Evolutionary conservation across 1,284 basidiomycete species (phyloP).

Genomic region (Marasmius sp.): DNA sequence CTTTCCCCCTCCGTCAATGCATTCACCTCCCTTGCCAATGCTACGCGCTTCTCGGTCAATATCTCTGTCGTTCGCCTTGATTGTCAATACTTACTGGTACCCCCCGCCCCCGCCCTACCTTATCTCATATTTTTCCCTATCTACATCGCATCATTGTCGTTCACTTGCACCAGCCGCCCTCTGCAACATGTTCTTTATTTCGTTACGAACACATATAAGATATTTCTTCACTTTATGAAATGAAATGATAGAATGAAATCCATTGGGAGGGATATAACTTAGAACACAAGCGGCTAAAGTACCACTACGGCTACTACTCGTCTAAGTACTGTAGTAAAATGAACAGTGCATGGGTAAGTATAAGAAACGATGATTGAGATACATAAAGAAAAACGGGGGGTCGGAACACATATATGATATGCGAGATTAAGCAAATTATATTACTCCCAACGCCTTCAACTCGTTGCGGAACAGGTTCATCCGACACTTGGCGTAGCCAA

Average conservation of each 20-base stretch:
- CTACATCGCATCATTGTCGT: conserved; percentile 48
- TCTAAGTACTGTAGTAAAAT: not conserved
- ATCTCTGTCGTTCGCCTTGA: conserved; percentile 31
- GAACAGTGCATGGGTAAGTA: not conserved
- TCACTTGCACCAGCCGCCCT: conserved; percentile 13
- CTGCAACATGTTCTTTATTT: conserved; percentile 51
- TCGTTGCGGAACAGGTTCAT: conserved; percentile 63
- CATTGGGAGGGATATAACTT: not conserved
- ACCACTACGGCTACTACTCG: too few relatives aligned
- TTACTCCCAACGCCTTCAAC: conserved; percentile 47
- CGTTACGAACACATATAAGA: conserved; percentile 36
- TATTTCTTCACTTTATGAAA: conserved; percentile 20
- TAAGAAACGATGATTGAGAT: not conserved
- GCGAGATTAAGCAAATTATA: conserved; percentile 7
- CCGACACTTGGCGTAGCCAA: conserved; percentile 68
- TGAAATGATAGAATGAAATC: not conserved
- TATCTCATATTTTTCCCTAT: conserved; percentile 46
- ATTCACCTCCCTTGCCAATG: not conserved
- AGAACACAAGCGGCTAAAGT: not conserved
- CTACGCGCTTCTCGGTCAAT: too few relatives aligned
- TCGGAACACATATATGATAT: conserved; percentile 14
- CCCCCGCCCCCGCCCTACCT: conserved; percentile 32
- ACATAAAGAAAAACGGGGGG: not conserved
- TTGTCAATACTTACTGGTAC: conserved; percentile 29
- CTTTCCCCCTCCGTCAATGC: not conserved